Base-by-base conservation (phyloP, 1,139 yeast genomes). In the Debaryomycetaceae sp. region DNA sequence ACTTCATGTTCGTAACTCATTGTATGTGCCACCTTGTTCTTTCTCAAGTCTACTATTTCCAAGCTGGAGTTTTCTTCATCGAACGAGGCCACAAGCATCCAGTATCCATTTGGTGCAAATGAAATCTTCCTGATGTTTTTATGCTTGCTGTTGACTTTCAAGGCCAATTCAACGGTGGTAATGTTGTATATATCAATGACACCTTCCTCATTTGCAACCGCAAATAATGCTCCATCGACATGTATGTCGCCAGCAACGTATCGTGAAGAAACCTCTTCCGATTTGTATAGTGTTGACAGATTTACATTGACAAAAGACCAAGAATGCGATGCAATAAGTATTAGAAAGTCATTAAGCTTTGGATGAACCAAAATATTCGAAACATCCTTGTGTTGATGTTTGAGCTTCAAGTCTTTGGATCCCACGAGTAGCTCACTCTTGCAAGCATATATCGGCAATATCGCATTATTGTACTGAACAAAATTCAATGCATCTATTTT, bases 21-120 rank as follows among this genome's bases (percentile, higher is more conserved):
- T 40, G 68, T 48, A 54, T 75, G 66, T 36, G 66, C 57, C 17
- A 56, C 49, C 17, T 58, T 48, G 37, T 66, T 66, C 50, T 81
- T 81, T 51, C 89, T 69, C 48, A 84, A 65, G 59, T 84, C 87
- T 56, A 76, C 69, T n/a, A 84, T 68, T 42, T 77, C 75, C n/a
- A 74, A 56, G 3, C 70, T 45, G 6, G 59, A 47, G 8, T 47
- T 45, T 5, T 43, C 43, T 1, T 42, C 52, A 11, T 49, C 46
- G 47, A 50, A 40, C 47, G 60, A 51, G 6, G 47, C 37, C 6
- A 58, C 72, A 62, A 55, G 66, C 5, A 48, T 38, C 53, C 47
- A 68, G 61, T 83, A 84, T 5, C 95, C 95, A 57, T 86, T 86
- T 24, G 75, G 68, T 6, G 86, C 84, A 66, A 86, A 86, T 40